Evolutionary conservation across 2,329 filamentous ascomycete species (phyloP), one percentile per base, ranked within the genome.

Genomic region (Aureobasidium sp.): DNA sequence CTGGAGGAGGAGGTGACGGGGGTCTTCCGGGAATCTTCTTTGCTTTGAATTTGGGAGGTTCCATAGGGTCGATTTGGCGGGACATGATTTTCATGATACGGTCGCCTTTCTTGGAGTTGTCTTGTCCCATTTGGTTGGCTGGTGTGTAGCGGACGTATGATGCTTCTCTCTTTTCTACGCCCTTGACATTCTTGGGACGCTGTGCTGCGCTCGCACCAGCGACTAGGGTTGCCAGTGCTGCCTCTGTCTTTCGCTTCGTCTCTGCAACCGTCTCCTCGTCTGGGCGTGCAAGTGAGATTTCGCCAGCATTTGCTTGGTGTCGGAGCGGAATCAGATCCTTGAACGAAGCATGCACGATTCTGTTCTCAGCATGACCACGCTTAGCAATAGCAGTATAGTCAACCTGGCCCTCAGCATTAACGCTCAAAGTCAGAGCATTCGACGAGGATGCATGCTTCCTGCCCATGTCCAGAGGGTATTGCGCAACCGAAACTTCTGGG

Each of bases 81-180:
- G 97, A 91, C 41, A 97, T 91, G 75, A 99, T 97, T 80, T 97
- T 97, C 85, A 99, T 95, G 66, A 99, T 96, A 15, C 94, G 87
- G 70, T 97, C 92, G 69, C 91, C 90, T 77, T 96, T 96, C 74
- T 87, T 88, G 42, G 84, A 86, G 29, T 79, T 84, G 73, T 91
- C 90, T 13, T 94, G 94, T 91, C 99, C 97, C 77, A 99, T 94
- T 69, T 94, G 93, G 67, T 90, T 90, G 45, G 92, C 90, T 4
- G 94, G 94, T 16, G 92, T 97, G 72, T 99, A 99, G 66, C 91
- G 85, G 63, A 99, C 94, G 73, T 91, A 99, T 0, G 93, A 97
- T 6, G 94, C 86, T 63, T 96, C 93, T 41, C 57, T 62, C 88
- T 87, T 66, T 89, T 83, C 54, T 84, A 82, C n/a, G 86, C 87